Conservation (phyloP, 1,284 basidiomycete genomes). For the Moniliophthora roreri region DNA sequence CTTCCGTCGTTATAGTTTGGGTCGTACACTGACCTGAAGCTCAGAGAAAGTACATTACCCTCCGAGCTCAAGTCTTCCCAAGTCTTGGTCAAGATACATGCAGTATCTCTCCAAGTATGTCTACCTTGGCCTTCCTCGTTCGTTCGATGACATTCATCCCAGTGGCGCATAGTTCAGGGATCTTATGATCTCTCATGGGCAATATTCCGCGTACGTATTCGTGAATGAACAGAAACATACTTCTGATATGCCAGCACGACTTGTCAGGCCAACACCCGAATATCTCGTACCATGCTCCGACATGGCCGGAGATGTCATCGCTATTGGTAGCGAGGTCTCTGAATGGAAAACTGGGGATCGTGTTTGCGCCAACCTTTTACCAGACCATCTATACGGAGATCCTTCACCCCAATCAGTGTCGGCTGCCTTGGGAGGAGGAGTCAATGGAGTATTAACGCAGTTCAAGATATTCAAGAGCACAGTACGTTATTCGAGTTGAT, state of each 20-base stretch:
- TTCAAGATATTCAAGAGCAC: constrained; percentile 47
- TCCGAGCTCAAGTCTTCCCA: background rate
- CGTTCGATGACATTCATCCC: no score
- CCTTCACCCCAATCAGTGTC: constrained; percentile 27
- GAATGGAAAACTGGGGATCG: constrained; percentile 55
- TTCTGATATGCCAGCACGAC: background rate
- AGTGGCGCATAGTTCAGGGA: no score
- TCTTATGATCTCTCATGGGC: no score
- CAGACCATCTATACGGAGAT: constrained; percentile 42
- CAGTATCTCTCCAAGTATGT: background rate
- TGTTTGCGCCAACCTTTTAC: constrained; percentile 46
- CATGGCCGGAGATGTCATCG: constrained; percentile 59
- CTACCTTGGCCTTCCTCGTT: no score
- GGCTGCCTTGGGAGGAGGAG: constrained; percentile 45
- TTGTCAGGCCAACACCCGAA: constrained; percentile 11
- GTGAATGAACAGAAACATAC: no score
- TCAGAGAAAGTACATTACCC: background rate
- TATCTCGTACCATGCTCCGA: constrained; percentile 58
- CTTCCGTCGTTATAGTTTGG: background rate
- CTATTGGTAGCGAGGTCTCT: constrained; percentile 51
- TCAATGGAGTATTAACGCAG: constrained; percentile 56
- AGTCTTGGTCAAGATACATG: background rate
- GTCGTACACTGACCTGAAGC: background rate
- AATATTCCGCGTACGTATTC: no score
- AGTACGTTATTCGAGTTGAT: no score